Evolutionary conservation across 139 green algal species (phyloP).

Genomic region (Closterium sp.): DNA sequence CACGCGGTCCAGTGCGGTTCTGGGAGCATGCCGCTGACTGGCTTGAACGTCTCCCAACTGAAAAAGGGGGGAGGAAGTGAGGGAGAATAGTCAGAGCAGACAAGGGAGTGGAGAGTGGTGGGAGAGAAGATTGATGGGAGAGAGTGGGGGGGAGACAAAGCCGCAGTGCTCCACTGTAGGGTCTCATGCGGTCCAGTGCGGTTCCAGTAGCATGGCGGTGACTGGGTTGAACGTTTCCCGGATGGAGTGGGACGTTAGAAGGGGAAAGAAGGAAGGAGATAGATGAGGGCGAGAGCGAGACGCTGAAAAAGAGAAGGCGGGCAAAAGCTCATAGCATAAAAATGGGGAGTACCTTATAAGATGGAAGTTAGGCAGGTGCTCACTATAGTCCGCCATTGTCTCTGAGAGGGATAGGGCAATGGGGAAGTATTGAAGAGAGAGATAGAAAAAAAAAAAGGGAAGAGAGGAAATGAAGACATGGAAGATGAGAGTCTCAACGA

Average conservation of each 20-base stretch:
- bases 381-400: background rate
- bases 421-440: no score
- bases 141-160: no score
- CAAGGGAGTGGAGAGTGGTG: no score
- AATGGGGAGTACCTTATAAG: background rate
- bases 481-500: no score
- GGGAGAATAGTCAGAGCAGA: no score
- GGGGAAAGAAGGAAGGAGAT: no score
- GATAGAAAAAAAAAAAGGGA: no score
- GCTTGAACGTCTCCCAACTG: constrained; percentile 16
- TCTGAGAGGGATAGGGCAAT: background rate
- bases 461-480: no score
- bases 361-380: background rate
- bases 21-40: constrained; percentile 17
- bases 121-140: no score
- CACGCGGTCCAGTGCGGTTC: constrained; percentile 44
- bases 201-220: constrained; percentile 8
- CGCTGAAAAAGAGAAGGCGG: background rate
- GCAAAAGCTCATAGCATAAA: background rate
- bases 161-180: constrained; percentile 40
- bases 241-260: background rate
- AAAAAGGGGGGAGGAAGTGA: background rate
- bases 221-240: constrained; percentile 20
- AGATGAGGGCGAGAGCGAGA: background rate
- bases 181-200: constrained; percentile 42